Percentiles rank a stretch among this genome's conserved stretches.
Evolutionary conservation across 1,284 basidiomycete genomes (phyloP).

Genomic region (Microbotryum silenes-acaulis): DNA sequence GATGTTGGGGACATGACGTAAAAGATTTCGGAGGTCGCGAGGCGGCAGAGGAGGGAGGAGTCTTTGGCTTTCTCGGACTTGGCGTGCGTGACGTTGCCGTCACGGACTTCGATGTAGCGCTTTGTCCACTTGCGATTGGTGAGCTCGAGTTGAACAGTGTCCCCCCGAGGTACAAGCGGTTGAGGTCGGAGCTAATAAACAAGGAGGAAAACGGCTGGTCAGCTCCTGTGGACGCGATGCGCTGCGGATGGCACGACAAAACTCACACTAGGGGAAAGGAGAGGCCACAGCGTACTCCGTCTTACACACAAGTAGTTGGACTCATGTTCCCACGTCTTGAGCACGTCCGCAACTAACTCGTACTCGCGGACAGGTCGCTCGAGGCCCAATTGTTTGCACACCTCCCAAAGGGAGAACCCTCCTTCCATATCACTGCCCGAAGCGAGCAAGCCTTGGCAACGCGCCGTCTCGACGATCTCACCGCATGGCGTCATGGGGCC

Average conservation of each 20-base stretch:
- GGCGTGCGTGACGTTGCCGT: constrained; percentile 72
- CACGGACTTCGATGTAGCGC: constrained; percentile 71
- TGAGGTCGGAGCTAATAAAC: constrained; percentile 12
- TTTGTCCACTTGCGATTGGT: constrained; percentile 89
- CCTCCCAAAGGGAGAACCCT: constrained; percentile 26
- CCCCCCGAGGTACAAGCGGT: constrained; percentile 6
- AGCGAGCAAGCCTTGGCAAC: constrained; percentile 12
- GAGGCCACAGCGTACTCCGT: constrained; percentile 54
- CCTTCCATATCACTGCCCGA: constrained; percentile 11
- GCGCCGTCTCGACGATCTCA: constrained; percentile 18
- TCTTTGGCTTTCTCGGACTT: constrained; percentile 84
- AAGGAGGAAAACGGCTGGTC: background rate
- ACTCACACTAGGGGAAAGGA: constrained; percentile 56
- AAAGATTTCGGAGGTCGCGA: constrained; percentile 79
- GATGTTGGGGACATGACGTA: constrained; percentile 55
- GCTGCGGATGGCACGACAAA: constrained; percentile 16
- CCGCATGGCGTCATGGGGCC: constrained; percentile 8
- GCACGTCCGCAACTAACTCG: constrained; percentile 63
- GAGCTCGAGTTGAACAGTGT: constrained; percentile 58
- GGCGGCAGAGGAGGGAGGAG: constrained; percentile 63
- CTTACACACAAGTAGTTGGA: constrained; percentile 69
- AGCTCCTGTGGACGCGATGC: constrained; percentile 1
- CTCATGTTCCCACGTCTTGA: constrained; percentile 72
- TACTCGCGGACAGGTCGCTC: constrained; percentile 74
- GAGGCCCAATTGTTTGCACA: constrained; percentile 15